Conservation (phyloP, 768 basidiomycete genomes). For the Leccinum sublutescens region DNA sequence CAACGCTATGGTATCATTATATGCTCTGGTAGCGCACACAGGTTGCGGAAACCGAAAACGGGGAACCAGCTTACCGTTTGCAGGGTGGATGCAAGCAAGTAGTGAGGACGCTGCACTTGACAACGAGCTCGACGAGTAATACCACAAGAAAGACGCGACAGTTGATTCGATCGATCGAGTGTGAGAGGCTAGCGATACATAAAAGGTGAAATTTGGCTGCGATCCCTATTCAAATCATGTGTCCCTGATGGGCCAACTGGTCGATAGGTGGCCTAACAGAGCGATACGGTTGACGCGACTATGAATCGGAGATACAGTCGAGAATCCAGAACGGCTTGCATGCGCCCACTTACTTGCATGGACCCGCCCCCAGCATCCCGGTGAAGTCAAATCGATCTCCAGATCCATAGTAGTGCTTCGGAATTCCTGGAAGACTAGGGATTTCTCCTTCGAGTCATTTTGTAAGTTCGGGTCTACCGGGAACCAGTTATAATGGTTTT, state of each 20-base stretch:
- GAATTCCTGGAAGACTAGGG: conserved; percentile 2
- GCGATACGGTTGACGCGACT: conserved; percentile 3
- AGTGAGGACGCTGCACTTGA: conserved; percentile 1
- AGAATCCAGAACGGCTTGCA: neutral
- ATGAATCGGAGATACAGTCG: conserved; percentile 2
- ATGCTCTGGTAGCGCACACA: neutral
- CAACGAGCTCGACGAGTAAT: neutral
- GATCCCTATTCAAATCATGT: neutral
- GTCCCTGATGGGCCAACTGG: neutral
- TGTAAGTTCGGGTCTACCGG: conserved; percentile 37
- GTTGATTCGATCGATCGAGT: neutral
- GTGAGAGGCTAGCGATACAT: neutral
- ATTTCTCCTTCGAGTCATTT: conserved; percentile 30
- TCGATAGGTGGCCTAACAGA: conserved; percentile 1
- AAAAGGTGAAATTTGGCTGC: neutral
- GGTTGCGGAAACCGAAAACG: neutral
- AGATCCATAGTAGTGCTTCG: conserved; percentile 16
- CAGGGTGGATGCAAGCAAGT: neutral
- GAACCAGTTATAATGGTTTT: conserved; percentile 25
- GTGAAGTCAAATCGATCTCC: conserved; percentile 10
- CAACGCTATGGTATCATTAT: neutral
- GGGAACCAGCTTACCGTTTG: conserved; percentile 7
- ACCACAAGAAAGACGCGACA: neutral
- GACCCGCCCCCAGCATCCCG: neutral
- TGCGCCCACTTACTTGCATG: neutral